Evolutionary conservation across 441 rosid genomes (phyloP), one percentile per base, ranked within the genome.

Genomic region (Sinapis alba): DNA sequence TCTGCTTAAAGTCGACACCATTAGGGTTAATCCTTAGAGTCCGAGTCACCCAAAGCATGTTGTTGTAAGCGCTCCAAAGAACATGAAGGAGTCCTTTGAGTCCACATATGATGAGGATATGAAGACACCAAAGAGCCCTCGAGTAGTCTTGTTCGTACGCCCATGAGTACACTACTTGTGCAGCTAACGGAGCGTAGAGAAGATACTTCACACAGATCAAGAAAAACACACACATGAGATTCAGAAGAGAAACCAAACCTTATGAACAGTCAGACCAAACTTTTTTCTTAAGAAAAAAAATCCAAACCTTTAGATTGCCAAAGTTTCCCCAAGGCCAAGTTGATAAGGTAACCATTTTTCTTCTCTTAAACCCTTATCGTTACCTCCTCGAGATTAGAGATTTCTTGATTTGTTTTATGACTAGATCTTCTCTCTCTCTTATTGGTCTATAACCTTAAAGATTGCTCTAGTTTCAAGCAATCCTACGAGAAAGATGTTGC

Each of bases 321-420:
- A 91, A 47, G 82, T 86, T 87, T 80, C 83, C 92, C 99, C 99
- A 95, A 10, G 99, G 97, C 98, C 98, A 95, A 69, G 85, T 65
- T 58, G 93, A 85, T 68, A 90, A 77, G 45, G 89, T 86, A 70
- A 21, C 89, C 93, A 84, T 77, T 69, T 38, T 57, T 62, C 45
- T 24, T 41, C 11, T 63, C 45, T 62, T 15, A 54, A 65, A 45
- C 30, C 23, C 53, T 62, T 27, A 9, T 11, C 36, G 34, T 41
- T 34, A 62, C 18, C 70, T 65, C 61, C 72, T 63, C 26, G 69
- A 53, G 24, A 1, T 69, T 56, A 13, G 75, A 56, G 20, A 51
- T 18, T 0, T 50, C 20, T 57, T 57, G 28, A 53, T 57, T 57
- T 57, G 9, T 57, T 24, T 24, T 12, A 23, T 57, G 61, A 13